These are phyloP conservation scores for Schwanniomyces sp. DNA, from an alignment of 805 yeast species.

Conservation along the genomic window DNA sequence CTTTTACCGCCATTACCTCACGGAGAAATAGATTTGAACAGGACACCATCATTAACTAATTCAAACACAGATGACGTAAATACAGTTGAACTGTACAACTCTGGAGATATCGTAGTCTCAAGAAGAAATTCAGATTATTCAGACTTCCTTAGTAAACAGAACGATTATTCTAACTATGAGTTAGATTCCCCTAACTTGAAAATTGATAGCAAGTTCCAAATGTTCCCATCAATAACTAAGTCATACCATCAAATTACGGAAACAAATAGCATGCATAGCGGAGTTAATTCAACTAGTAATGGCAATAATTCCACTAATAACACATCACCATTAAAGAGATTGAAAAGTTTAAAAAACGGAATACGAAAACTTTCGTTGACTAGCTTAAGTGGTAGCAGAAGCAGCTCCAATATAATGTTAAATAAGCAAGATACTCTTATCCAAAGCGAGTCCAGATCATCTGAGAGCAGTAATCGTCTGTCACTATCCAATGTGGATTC, in stretches of 20 bases:
- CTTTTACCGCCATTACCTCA: conserved; percentile 31
- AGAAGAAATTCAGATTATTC: conserved; percentile 8
- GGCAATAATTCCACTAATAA: neutral
- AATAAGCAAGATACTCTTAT: conserved; percentile 12
- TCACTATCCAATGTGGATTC: conserved; percentile 3
- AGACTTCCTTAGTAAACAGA: conserved; percentile 4
- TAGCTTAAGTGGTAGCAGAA: conserved; percentile 8
- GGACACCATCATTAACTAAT: neutral
- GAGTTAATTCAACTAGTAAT: neutral
- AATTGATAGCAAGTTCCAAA: conserved; percentile 8
- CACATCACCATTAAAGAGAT: conserved; percentile 33
- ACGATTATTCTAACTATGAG: conserved; percentile 11
- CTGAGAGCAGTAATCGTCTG: conserved; percentile 1
- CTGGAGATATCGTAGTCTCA: conserved; percentile 2
- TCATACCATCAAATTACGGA: neutral
- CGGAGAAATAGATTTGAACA: conserved; percentile 10
- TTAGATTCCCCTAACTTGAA: conserved; percentile 15
- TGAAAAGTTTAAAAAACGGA: conserved; percentile 37
- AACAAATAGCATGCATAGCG: neutral
- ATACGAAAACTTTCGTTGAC: conserved; percentile 24
- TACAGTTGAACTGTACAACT: conserved; percentile 1
- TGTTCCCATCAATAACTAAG: conserved; percentile 8
- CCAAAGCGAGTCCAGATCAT: conserved; percentile 6
- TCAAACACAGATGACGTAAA: conserved; percentile 5
- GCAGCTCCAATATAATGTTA: neutral